Evolutionary conservation across 495 filamentous ascomycete genomes (phyloP).

Genomic region (Aspergillus heteromorphus): DNA sequence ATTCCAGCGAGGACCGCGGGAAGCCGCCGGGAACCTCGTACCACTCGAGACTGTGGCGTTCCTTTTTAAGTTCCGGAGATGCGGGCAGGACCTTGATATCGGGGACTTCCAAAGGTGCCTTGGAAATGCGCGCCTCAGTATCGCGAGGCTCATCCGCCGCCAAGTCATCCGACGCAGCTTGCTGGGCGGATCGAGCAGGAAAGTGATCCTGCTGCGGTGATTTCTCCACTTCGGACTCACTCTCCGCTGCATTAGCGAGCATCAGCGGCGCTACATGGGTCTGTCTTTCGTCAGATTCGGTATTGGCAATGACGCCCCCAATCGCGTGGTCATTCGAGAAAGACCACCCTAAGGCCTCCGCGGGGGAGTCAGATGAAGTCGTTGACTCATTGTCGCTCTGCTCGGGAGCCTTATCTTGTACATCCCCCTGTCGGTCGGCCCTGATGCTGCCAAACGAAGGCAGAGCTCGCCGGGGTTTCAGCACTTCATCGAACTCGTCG

Average conservation of each 20-base stretch:
- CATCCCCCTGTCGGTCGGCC: conserved; percentile 28
- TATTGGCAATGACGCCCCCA: conserved; percentile 48
- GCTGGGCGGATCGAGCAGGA: not conserved
- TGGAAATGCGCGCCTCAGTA: not conserved
- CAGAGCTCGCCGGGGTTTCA: conserved; percentile 70
- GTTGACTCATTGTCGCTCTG: conserved; percentile 37
- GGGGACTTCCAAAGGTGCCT: conserved; percentile 28
- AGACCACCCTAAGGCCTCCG: conserved; percentile 16
- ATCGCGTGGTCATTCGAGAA: conserved; percentile 63
- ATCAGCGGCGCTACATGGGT: not conserved
- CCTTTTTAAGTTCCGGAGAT: conserved; percentile 39
- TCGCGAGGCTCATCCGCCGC: not conserved
- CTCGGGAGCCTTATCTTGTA: conserved; percentile 13
- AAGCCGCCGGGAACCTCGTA: conserved; percentile 35
- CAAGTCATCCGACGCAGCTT: not conserved
- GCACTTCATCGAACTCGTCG: conserved; percentile 58
- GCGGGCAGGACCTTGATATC: conserved; percentile 43
- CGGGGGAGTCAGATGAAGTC: conserved; percentile 29
- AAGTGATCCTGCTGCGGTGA: not conserved
- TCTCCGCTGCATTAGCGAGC: not conserved
- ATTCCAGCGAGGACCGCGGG: conserved; percentile 25
- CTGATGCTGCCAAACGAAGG: conserved; percentile 84
- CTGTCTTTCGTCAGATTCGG: conserved; percentile 2
- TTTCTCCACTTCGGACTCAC: not conserved
- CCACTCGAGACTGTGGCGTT: conserved; percentile 29